Evolutionary conservation across 129 eudicot genomes (phyloP).

Genomic region (Scalesia atractyloides): DNA sequence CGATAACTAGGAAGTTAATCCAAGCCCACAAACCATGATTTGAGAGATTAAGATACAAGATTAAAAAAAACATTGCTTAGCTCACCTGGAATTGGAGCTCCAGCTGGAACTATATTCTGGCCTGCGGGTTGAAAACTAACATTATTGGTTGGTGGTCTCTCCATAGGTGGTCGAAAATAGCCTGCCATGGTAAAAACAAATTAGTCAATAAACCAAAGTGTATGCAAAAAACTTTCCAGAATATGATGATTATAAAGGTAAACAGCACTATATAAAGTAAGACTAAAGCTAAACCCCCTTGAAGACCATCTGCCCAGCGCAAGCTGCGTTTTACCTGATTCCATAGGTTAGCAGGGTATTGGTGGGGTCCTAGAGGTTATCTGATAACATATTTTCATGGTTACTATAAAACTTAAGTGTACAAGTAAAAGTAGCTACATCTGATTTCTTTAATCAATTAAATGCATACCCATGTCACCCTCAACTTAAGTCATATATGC

Average conservation of each 20-base stretch:
- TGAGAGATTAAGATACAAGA: constrained; percentile 11
- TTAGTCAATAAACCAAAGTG: constrained; percentile 15
- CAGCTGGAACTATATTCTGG: constrained; percentile 41
- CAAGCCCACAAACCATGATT: constrained; percentile 7
- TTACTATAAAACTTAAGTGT: neutral
- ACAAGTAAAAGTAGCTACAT: neutral
- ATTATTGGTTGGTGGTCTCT: constrained; percentile 56
- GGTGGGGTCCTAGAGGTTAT: too few relatives aligned
- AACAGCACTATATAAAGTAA: neutral
- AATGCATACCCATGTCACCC: neutral
- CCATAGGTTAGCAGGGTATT: too few relatives aligned
- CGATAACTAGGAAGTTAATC: neutral
- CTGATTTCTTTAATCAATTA: neutral
- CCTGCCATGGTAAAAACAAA: constrained; percentile 40
- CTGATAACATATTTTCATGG: too few relatives aligned
- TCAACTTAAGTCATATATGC: neutral
- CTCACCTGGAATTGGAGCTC: constrained; percentile 59
- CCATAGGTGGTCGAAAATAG: constrained; percentile 64
- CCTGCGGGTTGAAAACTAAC: constrained; percentile 58
- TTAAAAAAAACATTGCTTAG: neutral
- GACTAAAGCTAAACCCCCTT: neutral
- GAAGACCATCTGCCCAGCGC: too few relatives aligned
- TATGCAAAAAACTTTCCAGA: constrained; percentile 16
- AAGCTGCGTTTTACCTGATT: too few relatives aligned
- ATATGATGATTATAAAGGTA: neutral